Base-by-base conservation (phyloP, 495 filamentous ascomycete species). In the Endocarpon pusillum region DNA sequence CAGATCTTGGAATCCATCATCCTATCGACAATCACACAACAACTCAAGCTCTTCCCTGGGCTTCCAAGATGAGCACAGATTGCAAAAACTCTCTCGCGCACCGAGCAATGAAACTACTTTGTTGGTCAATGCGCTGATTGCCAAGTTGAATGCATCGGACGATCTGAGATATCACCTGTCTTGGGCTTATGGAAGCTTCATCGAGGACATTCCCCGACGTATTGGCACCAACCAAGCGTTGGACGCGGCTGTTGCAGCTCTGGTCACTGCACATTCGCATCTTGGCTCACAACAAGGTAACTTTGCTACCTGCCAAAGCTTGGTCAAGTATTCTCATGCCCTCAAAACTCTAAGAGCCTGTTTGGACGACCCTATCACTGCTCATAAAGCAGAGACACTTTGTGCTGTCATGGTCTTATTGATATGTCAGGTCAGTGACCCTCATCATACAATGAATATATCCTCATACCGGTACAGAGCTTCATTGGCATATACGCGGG, bases 371-470 rank as follows among this genome's bases (percentile, higher is more conserved):
- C 49, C 51, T 0, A 26, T 34, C 20, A 53, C 54, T 38, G 61
- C 60, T 2, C 32, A 39, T 1, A 37, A 48, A 4, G 46, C 57
- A 1, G 54, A 55, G 25, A 66, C 63, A 12, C 42, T 68, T 3
- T 55, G 56, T 31, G 57, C 64, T 1, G 55, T 66, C 0, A 58
- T 56, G 46, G 12, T 68, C 10, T 30, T 64, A 4, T 34, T 61
- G 24, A 45, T 64, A 6, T 55, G 52, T 32, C 54, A 58, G 39
- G 52, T 55, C 24, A 16, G 48, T 21, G 14, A 22, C 16, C 14
- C 28, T 7, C 1, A 19, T 2, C 16, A 3, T 14, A 25, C 1
- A 20, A 21, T 36, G n/a, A 24, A 12, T 30, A 22, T 14, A 10
- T 32, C 14, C 15, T 11, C 33, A 21, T n/a, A 16, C 29, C 5